Conservation (phyloP, 257 asterid genomes). For the Solanum dulcamara region DNA sequence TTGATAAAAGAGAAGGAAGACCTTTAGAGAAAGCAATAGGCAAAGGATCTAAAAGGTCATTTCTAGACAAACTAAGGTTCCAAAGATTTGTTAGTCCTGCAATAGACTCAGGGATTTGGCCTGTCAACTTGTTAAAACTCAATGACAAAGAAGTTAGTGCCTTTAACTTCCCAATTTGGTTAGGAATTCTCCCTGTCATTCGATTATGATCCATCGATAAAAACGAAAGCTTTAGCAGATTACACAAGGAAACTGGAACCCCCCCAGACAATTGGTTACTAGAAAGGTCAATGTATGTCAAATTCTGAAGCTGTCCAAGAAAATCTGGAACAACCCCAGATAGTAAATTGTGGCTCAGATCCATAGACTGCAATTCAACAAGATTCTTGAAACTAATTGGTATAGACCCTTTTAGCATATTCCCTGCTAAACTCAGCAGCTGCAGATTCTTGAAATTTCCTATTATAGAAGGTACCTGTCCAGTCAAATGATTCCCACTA, state of each 20-base stretch:
- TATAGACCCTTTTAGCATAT: constrained; percentile 39
- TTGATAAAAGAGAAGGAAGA: constrained; percentile 46
- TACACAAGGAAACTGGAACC: constrained; percentile 45
- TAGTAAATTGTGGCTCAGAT: constrained; percentile 53
- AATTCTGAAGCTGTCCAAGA: constrained; percentile 42
- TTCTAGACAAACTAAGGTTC: constrained; percentile 74
- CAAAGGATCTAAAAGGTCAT: constrained; percentile 44
- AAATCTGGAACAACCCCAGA: constrained; percentile 56
- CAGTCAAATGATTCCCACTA: constrained; percentile 48
- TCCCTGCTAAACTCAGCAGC: constrained; percentile 42
- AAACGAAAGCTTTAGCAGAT: constrained; percentile 38
- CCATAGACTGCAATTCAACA: constrained; percentile 36
- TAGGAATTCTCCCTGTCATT: constrained; percentile 55
- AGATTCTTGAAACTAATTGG: constrained; percentile 31
- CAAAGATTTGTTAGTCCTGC: constrained; percentile 48
- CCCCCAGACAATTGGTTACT: constrained; percentile 54
- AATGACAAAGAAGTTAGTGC: constrained; percentile 51
- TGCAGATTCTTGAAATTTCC: constrained; percentile 46
- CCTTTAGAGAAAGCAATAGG: constrained; percentile 51
- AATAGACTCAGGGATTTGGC: constrained; percentile 67
- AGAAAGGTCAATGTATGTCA: constrained; percentile 56
- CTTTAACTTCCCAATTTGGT: constrained; percentile 46
- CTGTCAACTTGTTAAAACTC: constrained; percentile 55
- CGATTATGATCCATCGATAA: constrained; percentile 63
- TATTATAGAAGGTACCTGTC: constrained; percentile 48